Percentiles rank a stretch among this genome's conserved stretches.
phyloP scores from a whole-genome alignment of 306 rosid species.

The Cicer yamashitae region DNA sequence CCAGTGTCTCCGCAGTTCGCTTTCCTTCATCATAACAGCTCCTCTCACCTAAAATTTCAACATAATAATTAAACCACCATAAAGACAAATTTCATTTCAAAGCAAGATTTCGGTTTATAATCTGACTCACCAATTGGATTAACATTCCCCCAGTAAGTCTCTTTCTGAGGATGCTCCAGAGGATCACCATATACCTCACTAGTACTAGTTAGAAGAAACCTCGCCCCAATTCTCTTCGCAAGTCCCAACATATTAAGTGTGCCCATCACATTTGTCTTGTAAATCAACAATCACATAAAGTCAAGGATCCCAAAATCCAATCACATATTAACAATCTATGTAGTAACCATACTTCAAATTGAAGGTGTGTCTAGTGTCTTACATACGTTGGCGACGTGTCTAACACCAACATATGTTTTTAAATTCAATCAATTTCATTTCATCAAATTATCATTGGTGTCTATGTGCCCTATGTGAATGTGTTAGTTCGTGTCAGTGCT shows the following conservation, averaged over 20 bases:
- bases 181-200: slow-evolving; percentile 99
- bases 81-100: neutral
- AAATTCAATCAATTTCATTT: too few relatives aligned
- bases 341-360: too few relatives aligned
- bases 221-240: slow-evolving; percentile 94
- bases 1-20: slow-evolving; percentile 89
- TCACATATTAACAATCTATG: neutral
- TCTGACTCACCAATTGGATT: slow-evolving; percentile 85
- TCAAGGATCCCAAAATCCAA: slow-evolving; percentile 57
- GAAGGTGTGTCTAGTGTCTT: too few relatives aligned
- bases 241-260: slow-evolving; percentile 95
- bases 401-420: too few relatives aligned
- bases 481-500: too few relatives aligned
- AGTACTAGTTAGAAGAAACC: slow-evolving; percentile 92
- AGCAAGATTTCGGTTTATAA: neutral
- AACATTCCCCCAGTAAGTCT: slow-evolving; percentile 98
- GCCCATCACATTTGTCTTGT: slow-evolving; percentile 99
- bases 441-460: too few relatives aligned
- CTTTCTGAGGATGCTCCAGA: slow-evolving; percentile 96
- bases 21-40: slow-evolving; percentile 99
- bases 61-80: neutral
- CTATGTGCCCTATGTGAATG: too few relatives aligned
- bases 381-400: too few relatives aligned
- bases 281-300: slow-evolving; percentile 40
- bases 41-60: slow-evolving; percentile 74